Conservation (phyloP, 192 early-diverging fungal genomes). For the Pecoramyces ruminantium region DNA sequence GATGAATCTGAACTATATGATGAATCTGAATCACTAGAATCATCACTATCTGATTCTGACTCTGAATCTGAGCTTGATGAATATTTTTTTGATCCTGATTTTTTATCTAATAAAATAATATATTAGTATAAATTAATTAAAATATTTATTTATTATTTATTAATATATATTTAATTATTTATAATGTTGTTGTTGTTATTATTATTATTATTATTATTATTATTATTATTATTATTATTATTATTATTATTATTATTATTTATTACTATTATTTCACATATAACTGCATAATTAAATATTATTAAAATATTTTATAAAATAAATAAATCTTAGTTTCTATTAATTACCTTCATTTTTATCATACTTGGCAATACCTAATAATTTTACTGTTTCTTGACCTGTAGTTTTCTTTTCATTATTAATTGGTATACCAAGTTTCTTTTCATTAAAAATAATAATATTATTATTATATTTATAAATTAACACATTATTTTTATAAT, state of each 20-base stretch:
- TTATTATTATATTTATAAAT: too few relatives aligned
- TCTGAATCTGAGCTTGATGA: not conserved
- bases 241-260: too few relatives aligned
- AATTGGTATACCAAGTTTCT: not conserved
- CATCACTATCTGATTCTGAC: not conserved
- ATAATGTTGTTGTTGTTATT: too few relatives aligned
- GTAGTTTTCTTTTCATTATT: not conserved
- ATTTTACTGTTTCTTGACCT: not conserved
- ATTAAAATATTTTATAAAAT: too few relatives aligned
- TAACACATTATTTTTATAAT: too few relatives aligned
- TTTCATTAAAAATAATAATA: not conserved
- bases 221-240: too few relatives aligned
- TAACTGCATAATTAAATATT: too few relatives aligned
- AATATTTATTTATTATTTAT: too few relatives aligned
- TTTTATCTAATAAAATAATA: not conserved
- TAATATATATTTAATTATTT: too few relatives aligned
- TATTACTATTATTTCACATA: too few relatives aligned
- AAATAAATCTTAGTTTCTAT: too few relatives aligned
- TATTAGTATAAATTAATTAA: not conserved
- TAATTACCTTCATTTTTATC: not conserved
- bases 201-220: too few relatives aligned
- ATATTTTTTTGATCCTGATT: not conserved
- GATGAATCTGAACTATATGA: not conserved
- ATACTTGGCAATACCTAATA: not conserved
- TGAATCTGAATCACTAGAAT: not conserved